Base-by-base conservation (phyloP, 768 basidiomycete species). In the Piloderma croceum region DNA sequence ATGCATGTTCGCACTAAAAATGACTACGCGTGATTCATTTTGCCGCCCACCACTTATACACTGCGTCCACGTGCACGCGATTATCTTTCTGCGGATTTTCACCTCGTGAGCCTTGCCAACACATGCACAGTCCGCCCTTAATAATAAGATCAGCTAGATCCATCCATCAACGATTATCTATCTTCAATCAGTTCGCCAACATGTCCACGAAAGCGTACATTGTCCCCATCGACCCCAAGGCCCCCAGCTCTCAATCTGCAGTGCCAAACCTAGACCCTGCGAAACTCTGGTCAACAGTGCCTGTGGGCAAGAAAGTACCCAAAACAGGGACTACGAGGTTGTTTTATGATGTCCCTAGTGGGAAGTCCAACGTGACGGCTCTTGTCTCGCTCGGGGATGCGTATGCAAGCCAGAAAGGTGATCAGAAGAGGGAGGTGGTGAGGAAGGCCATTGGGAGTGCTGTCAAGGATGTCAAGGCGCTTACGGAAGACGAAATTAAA, bases 391-490 rank as follows among this genome's bases (percentile, higher is more conserved):
- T 83, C 6, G 81, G 81, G 0, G 75, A 76, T 0, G 69, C 61
- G 2, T 83, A 76, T 51, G 56, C 62, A 3, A 46, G 50, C 25
- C 77, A 77, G 50, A 65, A 58, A 5, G 67, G 53, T 1, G 61
- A 65, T 19, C 58, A 69, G 24, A 74, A 67, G 53, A 65, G 80
- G n/a, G 88, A 90, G 56, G 46, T 77, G 4, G 69, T 90, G 23
- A 70, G 88, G 51, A 79, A 76, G 51, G 73, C 84, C 7, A 72
- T 90, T 11, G 89, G 82, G 7, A 76, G 69, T 36, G 84, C 79
- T 5, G 77, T 90, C 31, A 86, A 84, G 61, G 73, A 77, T 33
- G 60, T 88, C 48, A 81, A 73, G 49, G 68, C 57, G 11, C 62
- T 79, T 4, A 72, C 66, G 11, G 77, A 86, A 13, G 78, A 78